These are phyloP conservation scores for Wickerhamiella qilinensis DNA, from an alignment of 805 yeast species.

Conservation along the genomic window DNA sequence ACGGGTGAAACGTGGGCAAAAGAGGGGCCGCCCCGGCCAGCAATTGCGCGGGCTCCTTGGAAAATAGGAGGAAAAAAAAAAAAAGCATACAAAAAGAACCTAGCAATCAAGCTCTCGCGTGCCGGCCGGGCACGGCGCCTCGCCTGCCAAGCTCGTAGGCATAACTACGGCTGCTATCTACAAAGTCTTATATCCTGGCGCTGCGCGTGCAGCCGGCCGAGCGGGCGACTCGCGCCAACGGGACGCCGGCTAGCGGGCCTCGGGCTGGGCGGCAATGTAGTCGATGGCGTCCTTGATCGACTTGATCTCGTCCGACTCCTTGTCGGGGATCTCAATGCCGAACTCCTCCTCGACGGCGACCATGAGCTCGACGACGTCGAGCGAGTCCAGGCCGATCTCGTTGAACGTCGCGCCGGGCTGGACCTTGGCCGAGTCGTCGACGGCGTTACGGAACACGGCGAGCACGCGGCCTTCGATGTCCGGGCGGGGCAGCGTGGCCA, in stretches of 20 bases:
- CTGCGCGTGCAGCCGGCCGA: no score
- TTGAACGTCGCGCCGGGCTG: constrained; percentile 25
- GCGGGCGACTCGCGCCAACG: not conserved
- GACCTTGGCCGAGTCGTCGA: constrained; percentile 19
- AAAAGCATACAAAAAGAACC: no score
- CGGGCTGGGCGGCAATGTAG: constrained; percentile 48
- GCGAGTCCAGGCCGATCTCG: constrained; percentile 79
- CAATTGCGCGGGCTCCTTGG: no score
- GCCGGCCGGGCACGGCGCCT: no score
- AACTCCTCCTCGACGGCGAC: constrained; percentile 93
- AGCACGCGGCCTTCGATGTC: constrained; percentile 73
- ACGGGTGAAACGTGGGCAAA: no score
- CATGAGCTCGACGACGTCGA: constrained; percentile 88
- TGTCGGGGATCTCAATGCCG: constrained; percentile 30
- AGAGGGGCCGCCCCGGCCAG: no score
- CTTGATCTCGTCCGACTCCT: constrained; percentile 83
- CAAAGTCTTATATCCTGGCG: no score
- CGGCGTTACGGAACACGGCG: constrained; percentile 42
- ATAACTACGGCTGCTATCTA: no score
- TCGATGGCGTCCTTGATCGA: constrained; percentile 88
- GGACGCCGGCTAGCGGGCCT: constrained; percentile 20
- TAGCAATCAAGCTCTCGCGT: no score
- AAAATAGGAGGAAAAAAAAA: no score
- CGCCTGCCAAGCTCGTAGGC: no score
- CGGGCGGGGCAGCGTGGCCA: constrained; percentile 37